Percentiles rank a stretch among this genome's conserved stretches.
Conservation (phyloP, 768 basidiomycete species). For the Clathrus columnatus region DNA sequence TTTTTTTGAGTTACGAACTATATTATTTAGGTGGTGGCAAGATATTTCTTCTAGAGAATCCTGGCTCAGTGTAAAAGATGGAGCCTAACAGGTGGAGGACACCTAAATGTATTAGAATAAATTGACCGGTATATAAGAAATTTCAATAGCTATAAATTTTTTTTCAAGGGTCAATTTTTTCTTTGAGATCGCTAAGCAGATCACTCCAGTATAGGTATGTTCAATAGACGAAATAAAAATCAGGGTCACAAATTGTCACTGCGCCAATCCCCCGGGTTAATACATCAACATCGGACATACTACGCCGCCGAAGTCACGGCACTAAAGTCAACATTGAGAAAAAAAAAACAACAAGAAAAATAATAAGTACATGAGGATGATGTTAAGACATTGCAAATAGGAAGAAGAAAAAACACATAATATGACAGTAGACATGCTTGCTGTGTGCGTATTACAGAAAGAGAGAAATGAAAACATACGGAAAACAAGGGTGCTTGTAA, state of each 20-base stretch:
- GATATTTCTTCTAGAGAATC: slow-evolving; percentile 37
- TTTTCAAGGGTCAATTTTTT: neutral
- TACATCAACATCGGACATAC: neutral
- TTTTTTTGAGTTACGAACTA: too few relatives aligned
- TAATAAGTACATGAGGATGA: neutral
- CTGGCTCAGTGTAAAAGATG: slow-evolving; percentile 40
- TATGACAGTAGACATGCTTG: neutral
- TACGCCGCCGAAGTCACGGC: neutral
- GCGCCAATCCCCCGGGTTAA: neutral
- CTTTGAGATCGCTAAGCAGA: neutral
- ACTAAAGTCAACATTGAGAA: neutral
- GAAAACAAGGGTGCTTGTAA: neutral
- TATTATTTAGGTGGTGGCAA: slow-evolving; percentile 40
- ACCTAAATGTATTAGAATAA: too few relatives aligned
- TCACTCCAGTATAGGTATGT: neutral
- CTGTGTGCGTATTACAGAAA: neutral
- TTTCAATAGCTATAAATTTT: too few relatives aligned
- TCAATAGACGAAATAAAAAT: neutral
- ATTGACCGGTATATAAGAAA: too few relatives aligned
- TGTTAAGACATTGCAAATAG: too few relatives aligned
- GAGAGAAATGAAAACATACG: neutral
- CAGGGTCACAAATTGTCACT: neutral
- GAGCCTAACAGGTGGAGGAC: slow-evolving; percentile 12
- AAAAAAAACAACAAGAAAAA: neutral
- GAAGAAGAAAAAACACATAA: neutral